Conservation (phyloP, 805 yeast species). For the Candida dajiaensis region DNA sequence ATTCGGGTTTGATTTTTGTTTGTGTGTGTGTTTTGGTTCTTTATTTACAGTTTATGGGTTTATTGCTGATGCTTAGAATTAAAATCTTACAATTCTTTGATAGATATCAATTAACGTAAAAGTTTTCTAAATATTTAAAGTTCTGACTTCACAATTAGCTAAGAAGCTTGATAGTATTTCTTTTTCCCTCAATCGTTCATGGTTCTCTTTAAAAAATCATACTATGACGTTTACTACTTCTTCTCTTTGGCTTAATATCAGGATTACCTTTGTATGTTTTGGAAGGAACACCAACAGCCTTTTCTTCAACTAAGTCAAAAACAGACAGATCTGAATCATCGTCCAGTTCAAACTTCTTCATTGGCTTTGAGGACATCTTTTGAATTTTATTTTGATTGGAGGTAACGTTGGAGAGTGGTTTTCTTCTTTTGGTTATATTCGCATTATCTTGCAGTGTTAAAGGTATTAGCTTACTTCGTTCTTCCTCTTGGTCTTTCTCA, state of each 20-base stretch:
- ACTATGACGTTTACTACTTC: conserved; percentile 22
- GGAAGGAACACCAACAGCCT: conserved; percentile 24
- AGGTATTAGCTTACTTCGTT: not conserved
- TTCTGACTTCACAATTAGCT: too few relatives aligned
- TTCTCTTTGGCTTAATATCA: conserved; percentile 13
- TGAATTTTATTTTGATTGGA: conserved; percentile 15
- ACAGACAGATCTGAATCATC: conserved; percentile 22
- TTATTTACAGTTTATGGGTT: too few relatives aligned
- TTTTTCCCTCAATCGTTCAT: not conserved
- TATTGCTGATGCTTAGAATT: not conserved
- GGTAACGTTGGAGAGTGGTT: conserved; percentile 15
- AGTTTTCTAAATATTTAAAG: not conserved
- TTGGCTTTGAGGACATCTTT: conserved; percentile 4
- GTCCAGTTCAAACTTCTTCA: conserved; percentile 5
- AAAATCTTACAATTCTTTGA: not conserved
- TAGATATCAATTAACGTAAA: not conserved
- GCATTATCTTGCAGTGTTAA: conserved; percentile 10
- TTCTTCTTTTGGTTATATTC: conserved; percentile 25
- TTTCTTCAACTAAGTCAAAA: conserved; percentile 25
- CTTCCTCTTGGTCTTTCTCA: not conserved
- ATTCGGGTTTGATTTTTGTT: not conserved
- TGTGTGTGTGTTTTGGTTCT: too few relatives aligned
- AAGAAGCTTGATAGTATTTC: too few relatives aligned
- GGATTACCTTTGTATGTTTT: conserved; percentile 21
- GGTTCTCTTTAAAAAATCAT: conserved; percentile 6